Conservation (phyloP, 2,329 filamentous ascomycete genomes). For the Orbilia oligospora region DNA sequence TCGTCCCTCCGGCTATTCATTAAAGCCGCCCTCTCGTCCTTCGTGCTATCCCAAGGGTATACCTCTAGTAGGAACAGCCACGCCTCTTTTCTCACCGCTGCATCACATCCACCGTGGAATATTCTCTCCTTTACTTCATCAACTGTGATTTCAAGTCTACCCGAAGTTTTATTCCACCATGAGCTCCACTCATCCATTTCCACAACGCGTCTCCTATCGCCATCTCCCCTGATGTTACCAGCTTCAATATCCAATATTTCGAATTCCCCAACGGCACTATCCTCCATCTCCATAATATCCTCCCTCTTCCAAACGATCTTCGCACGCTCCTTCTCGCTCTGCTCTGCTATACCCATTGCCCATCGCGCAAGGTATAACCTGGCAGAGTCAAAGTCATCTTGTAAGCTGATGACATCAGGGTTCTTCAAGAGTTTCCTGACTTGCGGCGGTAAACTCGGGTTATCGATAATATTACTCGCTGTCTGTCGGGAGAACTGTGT, state of each 20-base stretch:
- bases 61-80: conserved; percentile 96
- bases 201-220: conserved; percentile 80
- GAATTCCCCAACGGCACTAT: conserved; percentile 95
- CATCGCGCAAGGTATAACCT: conserved; percentile 93
- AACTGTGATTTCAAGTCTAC: conserved; percentile 81
- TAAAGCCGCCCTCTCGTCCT: conserved; percentile 85
- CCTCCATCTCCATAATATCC: conserved; percentile 92
- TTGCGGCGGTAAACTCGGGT: conserved; percentile 90
- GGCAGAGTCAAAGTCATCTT: conserved; percentile 97
- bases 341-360: conserved; percentile 99
- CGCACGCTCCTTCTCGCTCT: conserved; percentile 88
- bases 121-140: conserved; percentile 98
- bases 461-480: conserved; percentile 91
- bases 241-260: conserved; percentile 88
- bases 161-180: conserved; percentile 84
- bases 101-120: conserved; percentile 92
- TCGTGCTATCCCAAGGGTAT: conserved; percentile 91
- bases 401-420: conserved; percentile 92
- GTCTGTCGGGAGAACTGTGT: conserved; percentile 95
- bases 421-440: conserved; percentile 87
- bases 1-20: conserved; percentile 90
- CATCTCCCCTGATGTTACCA: conserved; percentile 75
- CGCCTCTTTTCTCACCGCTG: conserved; percentile 93
- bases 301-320: conserved; percentile 93
- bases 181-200: conserved; percentile 89